These are phyloP conservation scores for Alternaria triticina DNA, from an alignment of 2,329 filamentous ascomycete species.

Conservation along the genomic window DNA sequence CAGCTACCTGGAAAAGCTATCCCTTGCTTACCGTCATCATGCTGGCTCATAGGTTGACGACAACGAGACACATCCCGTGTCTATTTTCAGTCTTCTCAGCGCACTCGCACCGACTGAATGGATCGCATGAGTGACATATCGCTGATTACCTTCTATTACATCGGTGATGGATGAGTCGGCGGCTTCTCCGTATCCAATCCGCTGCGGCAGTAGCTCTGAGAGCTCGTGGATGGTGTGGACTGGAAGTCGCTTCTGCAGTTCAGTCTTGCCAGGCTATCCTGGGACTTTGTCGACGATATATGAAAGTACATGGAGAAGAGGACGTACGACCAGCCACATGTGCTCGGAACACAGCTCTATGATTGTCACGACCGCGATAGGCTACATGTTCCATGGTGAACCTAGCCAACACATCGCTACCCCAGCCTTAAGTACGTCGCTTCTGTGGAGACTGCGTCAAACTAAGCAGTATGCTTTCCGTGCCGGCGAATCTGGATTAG, in stretches of 20 bases:
- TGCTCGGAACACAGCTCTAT: not conserved
- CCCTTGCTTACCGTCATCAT: conserved; percentile 14
- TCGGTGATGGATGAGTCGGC: not conserved
- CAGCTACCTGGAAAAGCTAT: conserved; percentile 1
- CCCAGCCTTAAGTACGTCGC: not conserved
- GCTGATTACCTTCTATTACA: not conserved
- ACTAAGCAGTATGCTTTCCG: conserved; percentile 9
- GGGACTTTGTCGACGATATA: not conserved
- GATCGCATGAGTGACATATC: not conserved
- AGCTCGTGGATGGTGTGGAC: not conserved
- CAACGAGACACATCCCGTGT: not conserved
- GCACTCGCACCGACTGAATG: not conserved
- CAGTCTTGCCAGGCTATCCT: not conserved
- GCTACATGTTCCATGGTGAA: not conserved
- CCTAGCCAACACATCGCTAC: not conserved
- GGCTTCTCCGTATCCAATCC: not conserved
- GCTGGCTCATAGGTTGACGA: not conserved
- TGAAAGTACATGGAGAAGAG: conserved; percentile 2
- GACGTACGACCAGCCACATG: not conserved
- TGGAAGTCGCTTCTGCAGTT: not conserved
- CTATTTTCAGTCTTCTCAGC: not conserved
- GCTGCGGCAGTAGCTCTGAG: not conserved
- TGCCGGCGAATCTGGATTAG: conserved; percentile 12
- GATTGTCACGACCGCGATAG: not conserved
- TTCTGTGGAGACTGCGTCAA: conserved; percentile 8